phyloP scores from a whole-genome alignment of 306 rosid species.

The cucumber (Cucumis sativus) region DNA sequence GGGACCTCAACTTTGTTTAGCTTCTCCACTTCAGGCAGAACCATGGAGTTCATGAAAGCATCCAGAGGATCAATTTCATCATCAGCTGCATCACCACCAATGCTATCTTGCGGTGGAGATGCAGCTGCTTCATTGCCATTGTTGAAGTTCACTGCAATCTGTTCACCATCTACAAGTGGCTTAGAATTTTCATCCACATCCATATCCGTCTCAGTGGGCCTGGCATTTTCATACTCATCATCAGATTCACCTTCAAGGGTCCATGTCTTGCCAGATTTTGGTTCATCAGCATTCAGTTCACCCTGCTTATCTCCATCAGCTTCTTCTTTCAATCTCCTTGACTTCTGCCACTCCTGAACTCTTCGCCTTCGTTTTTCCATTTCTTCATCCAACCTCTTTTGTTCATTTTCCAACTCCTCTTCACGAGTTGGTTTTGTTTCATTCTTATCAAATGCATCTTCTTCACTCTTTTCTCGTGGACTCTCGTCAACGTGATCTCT shows the following conservation, averaged over 20 bases:
- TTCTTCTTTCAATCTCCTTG: conserved; percentile 74
- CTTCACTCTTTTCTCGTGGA: conserved; percentile 39
- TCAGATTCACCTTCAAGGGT: conserved; percentile 95
- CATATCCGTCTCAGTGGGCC: conserved; percentile 27
- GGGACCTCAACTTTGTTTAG: conserved; percentile 33
- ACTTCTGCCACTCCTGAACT: conserved; percentile 95
- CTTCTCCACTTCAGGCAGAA: conserved; percentile 80
- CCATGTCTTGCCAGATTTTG: conserved; percentile 67
- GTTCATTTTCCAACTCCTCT: conserved; percentile 78
- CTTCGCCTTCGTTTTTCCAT: conserved; percentile 93
- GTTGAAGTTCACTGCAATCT: conserved; percentile 21
- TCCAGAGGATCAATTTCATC: conserved; percentile 82
- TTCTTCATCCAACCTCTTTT: conserved; percentile 70
- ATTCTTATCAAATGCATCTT: conserved; percentile 33
- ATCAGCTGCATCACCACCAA: conserved; percentile 26
- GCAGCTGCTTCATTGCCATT: conserved; percentile 38
- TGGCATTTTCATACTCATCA: conserved; percentile 63
- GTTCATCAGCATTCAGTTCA: conserved; percentile 45
- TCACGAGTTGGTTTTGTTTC: conserved; percentile 44
- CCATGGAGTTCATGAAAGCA: conserved; percentile 90
- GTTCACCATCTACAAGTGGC: conserved; percentile 27
- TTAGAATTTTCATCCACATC: conserved; percentile 44
- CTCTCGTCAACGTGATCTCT: conserved; percentile 37
- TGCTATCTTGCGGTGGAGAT: conserved; percentile 26
- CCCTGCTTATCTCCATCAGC: conserved; percentile 58